These are phyloP conservation scores for Phaeosphaeria sp. DNA, from an alignment of 2,329 filamentous ascomycete species.

Conservation along the genomic window DNA sequence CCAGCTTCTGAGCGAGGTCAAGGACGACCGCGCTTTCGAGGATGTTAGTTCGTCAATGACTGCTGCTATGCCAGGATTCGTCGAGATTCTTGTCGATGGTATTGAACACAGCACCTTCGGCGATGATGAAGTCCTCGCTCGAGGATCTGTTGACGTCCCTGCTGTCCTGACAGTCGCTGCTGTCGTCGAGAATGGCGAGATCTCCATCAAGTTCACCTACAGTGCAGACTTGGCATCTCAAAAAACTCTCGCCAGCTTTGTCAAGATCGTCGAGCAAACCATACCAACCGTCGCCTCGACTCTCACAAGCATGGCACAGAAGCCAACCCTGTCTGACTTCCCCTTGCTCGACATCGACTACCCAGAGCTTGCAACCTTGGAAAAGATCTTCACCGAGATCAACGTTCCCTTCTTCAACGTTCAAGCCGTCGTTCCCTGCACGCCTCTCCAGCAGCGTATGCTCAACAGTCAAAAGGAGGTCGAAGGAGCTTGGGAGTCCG, in stretches of 20 bases:
- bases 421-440: slow-evolving; percentile 14
- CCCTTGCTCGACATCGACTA: slow-evolving; percentile 52
- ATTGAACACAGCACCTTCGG: slow-evolving; percentile 14
- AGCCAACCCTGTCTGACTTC: slow-evolving; percentile 49
- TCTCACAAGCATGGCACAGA: slow-evolving; percentile 26
- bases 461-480: slow-evolving; percentile 5
- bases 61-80: slow-evolving; percentile 14
- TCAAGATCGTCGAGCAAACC: slow-evolving; percentile 10
- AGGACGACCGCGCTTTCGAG: slow-evolving; percentile 12
- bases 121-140: slow-evolving; percentile 4
- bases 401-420: slow-evolving; percentile 10
- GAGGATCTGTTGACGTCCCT: slow-evolving; percentile 1
- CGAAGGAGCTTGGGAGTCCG: slow-evolving; percentile 13
- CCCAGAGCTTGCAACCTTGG: slow-evolving; percentile 31
- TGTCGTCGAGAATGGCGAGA: slow-evolving; percentile 13
- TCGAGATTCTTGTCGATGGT: slow-evolving; percentile 53
- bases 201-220: slow-evolving; percentile 18
- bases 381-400: slow-evolving; percentile 12
- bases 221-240: slow-evolving; percentile 12
- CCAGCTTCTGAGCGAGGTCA: slow-evolving; percentile 15
- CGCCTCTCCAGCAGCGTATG: slow-evolving; percentile 12
- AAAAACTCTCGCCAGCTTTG: slow-evolving; percentile 8
- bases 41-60: slow-evolving; percentile 7
- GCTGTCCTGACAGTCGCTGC: slow-evolving; percentile 17
- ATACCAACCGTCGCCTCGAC: slow-evolving; percentile 8